Evolutionary conservation across 495 filamentous ascomycete species (phyloP), one percentile per base, ranked within the genome.

Genomic region (Aspergillus diversus): DNA sequence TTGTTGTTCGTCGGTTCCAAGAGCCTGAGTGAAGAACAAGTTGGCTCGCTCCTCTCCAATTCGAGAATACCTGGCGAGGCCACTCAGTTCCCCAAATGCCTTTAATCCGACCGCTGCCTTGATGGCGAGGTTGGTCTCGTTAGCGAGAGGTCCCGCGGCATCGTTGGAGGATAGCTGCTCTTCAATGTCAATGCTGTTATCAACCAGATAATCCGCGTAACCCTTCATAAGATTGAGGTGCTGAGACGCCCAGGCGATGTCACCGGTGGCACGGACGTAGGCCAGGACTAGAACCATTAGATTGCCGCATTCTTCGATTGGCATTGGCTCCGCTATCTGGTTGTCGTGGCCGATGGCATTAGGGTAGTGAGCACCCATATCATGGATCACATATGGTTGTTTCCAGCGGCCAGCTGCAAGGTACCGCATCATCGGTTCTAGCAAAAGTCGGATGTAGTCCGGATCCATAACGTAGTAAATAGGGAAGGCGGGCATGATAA

Each of bases 111-210:
- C 75, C 3, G 83, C 82, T 32, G 82, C 80, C 55, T 85, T 86
- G 65, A 87, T 83, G 5, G 84, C 84, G 2, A 86, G 76, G 61
- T 82, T 84, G 4, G 83, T 86, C 64, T 85, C 80, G 62, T 86
- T 85, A 7, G 80, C 71, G 0, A 83, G 68, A 12, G 77, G 67
- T 1, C 81, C 82, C 6, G 79, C 78, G 17, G 80, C 80, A 65
- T 86, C 85, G 63, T 85, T 84, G 4, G 83, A 84, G 43, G 81
- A 84, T 13, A 84, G 75, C 64, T 88, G 85, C 4, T 74, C 61
- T 2, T 71, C 69, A 7, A 83, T 81, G 34, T 84, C 63, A 21
- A 87, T 67, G 37, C 80, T 75, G 56, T 82, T 80, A 4, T 75
- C 69, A 15, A 81, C 72, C 7, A 87, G 75, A 60, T 84, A 86